Conservation (phyloP, 495 filamentous ascomycete genomes). For the Penicillium atrosanguineum region DNA sequence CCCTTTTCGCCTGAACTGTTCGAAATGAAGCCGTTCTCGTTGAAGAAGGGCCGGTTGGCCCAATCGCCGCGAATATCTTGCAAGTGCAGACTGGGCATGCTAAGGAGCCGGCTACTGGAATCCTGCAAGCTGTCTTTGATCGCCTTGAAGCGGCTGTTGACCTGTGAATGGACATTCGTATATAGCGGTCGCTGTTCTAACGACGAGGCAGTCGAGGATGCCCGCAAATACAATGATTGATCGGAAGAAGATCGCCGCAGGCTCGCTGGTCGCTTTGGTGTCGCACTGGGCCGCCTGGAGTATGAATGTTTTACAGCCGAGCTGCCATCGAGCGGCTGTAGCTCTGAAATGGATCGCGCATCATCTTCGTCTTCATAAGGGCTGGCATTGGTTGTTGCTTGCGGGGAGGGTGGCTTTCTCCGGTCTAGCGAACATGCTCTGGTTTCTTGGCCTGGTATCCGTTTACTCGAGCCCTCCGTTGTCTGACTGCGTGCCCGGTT, state of each 20-base stretch:
- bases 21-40: slow-evolving; percentile 17
- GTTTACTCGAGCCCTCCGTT: slow-evolving; percentile 11
- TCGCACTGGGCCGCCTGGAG: slow-evolving; percentile 24
- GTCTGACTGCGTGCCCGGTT: slow-evolving; percentile 33
- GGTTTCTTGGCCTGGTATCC: background rate
- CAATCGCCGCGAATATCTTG: slow-evolving; percentile 48
- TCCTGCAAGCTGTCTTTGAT: slow-evolving; percentile 86
- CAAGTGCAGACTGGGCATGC: slow-evolving; percentile 53
- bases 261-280: slow-evolving; percentile 26
- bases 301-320: slow-evolving; percentile 38
- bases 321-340: slow-evolving; percentile 29
- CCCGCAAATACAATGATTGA: slow-evolving; percentile 62
- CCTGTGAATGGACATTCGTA: slow-evolving; percentile 67
- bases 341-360: slow-evolving; percentile 22
- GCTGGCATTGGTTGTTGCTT: background rate
- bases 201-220: slow-evolving; percentile 73
- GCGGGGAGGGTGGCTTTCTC: background rate
- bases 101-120: slow-evolving; percentile 69
- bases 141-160: slow-evolving; percentile 86
- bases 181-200: slow-evolving; percentile 86
- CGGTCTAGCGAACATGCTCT: slow-evolving; percentile 16
- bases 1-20: slow-evolving; percentile 9
- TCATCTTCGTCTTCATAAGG: slow-evolving; percentile 23
- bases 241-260: slow-evolving; percentile 70
- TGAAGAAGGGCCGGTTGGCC: slow-evolving; percentile 29